Conservation (phyloP, 2,329 filamentous ascomycete species). For the Claviceps sp. region DNA sequence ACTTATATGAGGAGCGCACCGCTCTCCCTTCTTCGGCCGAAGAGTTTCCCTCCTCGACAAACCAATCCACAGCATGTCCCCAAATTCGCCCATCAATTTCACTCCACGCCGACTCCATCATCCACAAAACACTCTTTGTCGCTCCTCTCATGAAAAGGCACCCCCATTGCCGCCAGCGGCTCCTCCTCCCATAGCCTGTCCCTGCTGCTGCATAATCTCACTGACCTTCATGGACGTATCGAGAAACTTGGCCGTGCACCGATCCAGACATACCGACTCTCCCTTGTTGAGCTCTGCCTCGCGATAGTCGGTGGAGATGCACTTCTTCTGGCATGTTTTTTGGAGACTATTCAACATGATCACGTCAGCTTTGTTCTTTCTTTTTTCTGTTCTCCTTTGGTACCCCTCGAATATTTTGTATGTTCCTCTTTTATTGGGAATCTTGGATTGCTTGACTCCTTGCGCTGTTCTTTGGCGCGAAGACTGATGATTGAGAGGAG, state of each 20-base stretch:
- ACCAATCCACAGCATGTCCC: neutral
- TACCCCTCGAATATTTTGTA: neutral
- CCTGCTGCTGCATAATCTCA: slow-evolving; percentile 89
- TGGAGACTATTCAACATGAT: slow-evolving; percentile 47
- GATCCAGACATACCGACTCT: slow-evolving; percentile 95
- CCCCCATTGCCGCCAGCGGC: slow-evolving; percentile 21
- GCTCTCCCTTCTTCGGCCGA: neutral
- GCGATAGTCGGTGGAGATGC: slow-evolving; percentile 82
- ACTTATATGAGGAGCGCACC: neutral
- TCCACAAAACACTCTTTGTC: neutral
- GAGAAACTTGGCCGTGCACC: slow-evolving; percentile 96
- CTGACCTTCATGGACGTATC: slow-evolving; percentile 96
- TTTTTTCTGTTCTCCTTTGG: neutral
- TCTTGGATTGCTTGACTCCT: no score
- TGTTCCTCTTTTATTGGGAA: neutral
- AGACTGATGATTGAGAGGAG: neutral
- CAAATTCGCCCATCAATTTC: neutral
- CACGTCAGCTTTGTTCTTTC: neutral
- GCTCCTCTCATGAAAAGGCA: slow-evolving; percentile 15
- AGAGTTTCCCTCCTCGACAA: neutral
- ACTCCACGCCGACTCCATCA: neutral
- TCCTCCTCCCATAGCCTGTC: slow-evolving; percentile 46
- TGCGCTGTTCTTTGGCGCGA: neutral
- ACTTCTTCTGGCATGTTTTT: slow-evolving; percentile 85
- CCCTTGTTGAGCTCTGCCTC: slow-evolving; percentile 97